Conservation (phyloP, 148 eudicot species). For the Heliamphora exappendiculata region DNA sequence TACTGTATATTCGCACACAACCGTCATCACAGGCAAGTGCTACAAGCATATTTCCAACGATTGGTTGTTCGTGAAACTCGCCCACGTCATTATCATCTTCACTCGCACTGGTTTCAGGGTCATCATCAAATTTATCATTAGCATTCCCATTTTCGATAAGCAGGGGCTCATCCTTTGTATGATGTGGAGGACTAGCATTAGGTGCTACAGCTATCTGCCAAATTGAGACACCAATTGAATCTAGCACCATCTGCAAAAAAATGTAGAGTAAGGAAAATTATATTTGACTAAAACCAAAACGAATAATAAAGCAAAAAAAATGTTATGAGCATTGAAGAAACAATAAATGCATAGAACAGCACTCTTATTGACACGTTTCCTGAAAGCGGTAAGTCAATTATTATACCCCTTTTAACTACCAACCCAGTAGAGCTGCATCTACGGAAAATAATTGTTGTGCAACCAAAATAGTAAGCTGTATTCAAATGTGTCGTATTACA, state of each 20-base stretch:
- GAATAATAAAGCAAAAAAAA: background rate
- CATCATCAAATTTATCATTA: conserved; percentile 30
- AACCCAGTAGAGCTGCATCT: background rate
- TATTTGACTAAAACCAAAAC: background rate
- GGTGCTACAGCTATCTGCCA: conserved; percentile 89
- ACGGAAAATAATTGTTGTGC: background rate
- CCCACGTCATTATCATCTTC: conserved; percentile 34
- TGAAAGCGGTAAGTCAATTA: background rate
- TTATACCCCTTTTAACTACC: background rate
- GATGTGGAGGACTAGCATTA: background rate
- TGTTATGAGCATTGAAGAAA: background rate
- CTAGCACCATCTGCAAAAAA: conserved; percentile 58
- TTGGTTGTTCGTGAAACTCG: conserved; percentile 38
- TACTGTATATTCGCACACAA: conserved; percentile 59
- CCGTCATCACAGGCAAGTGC: conserved; percentile 98
- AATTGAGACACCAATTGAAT: conserved; percentile 66
- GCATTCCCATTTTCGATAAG: conserved; percentile 44
- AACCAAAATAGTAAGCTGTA: background rate
- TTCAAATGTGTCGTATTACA: background rate
- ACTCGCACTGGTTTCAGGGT: conserved; percentile 42
- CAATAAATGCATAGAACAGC: background rate
- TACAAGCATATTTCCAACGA: conserved; percentile 24
- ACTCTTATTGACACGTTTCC: background rate
- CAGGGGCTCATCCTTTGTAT: conserved; percentile 14
- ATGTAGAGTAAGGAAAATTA: background rate